Conservation (phyloP, 352 stramenopile genomes). For the Salisapilia sapeloensis region DNA sequence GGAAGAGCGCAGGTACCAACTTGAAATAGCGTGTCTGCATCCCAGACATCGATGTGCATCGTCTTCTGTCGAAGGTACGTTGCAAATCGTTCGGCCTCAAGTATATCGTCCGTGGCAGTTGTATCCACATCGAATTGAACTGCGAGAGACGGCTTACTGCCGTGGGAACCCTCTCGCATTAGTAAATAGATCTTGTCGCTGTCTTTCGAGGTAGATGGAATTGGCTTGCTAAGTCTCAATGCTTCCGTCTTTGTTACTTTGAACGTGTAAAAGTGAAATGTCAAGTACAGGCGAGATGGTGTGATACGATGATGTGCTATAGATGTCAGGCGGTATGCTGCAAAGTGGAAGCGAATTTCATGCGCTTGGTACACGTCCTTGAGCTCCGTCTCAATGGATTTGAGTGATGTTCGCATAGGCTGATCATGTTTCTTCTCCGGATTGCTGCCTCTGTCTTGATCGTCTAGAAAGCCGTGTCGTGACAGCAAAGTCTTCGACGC, state of each 20-base stretch:
- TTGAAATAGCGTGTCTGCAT: constrained; percentile 82
- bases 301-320: constrained; percentile 1
- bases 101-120: constrained; percentile 21
- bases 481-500: constrained; percentile 74
- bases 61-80: constrained; percentile 74
- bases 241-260: constrained; percentile 77
- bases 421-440: background rate
- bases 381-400: constrained; percentile 52
- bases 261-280: constrained; percentile 88
- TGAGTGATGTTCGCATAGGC: constrained; percentile 6
- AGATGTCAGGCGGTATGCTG: constrained; percentile 38
- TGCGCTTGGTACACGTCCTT: constrained; percentile 59
- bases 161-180: constrained; percentile 37
- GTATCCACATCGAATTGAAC: constrained; percentile 72
- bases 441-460: constrained; percentile 11
- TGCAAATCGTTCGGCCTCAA: constrained; percentile 66
- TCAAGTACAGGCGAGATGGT: constrained; percentile 65
- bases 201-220: constrained; percentile 11
- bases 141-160: constrained; percentile 43
- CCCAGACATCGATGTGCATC: constrained; percentile 87
- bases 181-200: constrained; percentile 13
- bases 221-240: constrained; percentile 37
- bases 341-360: constrained; percentile 85
- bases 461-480: constrained; percentile 69
- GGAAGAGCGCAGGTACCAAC: constrained; percentile 75